Conservation (phyloP, 352 stramenopile genomes). For the Aphanomyces stellatus region DNA sequence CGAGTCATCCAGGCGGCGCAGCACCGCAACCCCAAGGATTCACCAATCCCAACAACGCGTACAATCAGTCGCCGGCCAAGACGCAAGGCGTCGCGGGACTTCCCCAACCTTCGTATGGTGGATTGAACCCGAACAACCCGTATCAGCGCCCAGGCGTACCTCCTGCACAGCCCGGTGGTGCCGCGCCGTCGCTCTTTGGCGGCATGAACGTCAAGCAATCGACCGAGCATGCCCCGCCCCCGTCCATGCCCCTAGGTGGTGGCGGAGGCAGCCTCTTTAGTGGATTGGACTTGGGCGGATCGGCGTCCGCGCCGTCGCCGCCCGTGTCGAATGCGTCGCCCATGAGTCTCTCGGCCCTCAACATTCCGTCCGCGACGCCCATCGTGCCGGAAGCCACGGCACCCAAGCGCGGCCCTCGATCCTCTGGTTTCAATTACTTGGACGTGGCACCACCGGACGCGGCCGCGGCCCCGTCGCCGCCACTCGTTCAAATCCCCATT, state of each 20-base stretch:
- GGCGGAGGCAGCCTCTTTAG: constrained; percentile 12
- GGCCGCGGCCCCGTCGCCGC: not conserved
- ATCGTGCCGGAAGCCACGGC: not conserved
- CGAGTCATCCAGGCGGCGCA: not conserved
- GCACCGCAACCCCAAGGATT: constrained; percentile 27
- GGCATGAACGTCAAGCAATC: constrained; percentile 18
- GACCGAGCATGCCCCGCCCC: not conserved
- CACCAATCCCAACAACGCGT: constrained; percentile 2
- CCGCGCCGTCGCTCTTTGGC: constrained; percentile 17
- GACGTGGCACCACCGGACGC: constrained; percentile 31
- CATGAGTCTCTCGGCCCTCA: constrained; percentile 6
- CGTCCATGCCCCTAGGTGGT: not conserved
- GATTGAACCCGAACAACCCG: not conserved
- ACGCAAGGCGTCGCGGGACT: not conserved
- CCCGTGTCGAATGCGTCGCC: not conserved
- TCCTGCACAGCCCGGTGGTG: not conserved
- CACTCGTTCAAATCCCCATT: constrained; percentile 22
- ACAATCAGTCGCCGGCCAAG: constrained; percentile 8
- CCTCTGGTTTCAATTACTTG: constrained; percentile 44
- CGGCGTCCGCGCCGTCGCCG: not conserved
- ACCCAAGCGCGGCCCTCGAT: not conserved
- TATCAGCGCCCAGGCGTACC: not conserved
- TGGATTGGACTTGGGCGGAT: constrained; percentile 17
- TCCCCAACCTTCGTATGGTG: not conserved
- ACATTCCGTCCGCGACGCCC: not conserved